Evolutionary conservation across 371 early-diverging fungal species (phyloP).

Genomic region (Apophysomyces trapeziformis): DNA sequence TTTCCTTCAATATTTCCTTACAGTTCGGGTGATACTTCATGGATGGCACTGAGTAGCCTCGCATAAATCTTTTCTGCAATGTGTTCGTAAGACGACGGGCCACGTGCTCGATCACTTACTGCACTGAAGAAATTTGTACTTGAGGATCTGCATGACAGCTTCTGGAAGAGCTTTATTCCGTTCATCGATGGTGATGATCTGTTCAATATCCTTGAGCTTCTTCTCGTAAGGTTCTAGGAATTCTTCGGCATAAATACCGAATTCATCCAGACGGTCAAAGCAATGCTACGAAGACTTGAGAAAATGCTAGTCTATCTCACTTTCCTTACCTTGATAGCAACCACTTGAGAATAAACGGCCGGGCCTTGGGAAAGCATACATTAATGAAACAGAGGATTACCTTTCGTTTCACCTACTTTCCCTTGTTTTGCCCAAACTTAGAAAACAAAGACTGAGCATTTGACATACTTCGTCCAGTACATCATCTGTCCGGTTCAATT

Average conservation of each 20-base stretch:
- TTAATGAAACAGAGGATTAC: no score
- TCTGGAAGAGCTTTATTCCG: constrained; percentile 32
- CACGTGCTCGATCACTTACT: constrained; percentile 30
- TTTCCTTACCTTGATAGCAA: constrained; percentile 73
- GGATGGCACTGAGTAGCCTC: constrained; percentile 39
- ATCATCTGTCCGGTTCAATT: constrained; percentile 69
- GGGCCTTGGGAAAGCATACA: constrained; percentile 40
- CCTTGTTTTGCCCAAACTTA: constrained; percentile 76
- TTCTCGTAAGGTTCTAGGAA: constrained; percentile 41
- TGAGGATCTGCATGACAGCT: constrained; percentile 37
- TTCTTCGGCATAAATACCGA: constrained; percentile 67
- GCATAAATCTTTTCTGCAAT: constrained; percentile 36
- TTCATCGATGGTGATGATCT: constrained; percentile 35
- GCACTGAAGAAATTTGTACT: constrained; percentile 43
- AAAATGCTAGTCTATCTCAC: background rate
- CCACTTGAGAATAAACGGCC: constrained; percentile 79
- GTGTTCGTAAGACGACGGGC: no score
- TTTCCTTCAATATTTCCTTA: constrained; percentile 19
- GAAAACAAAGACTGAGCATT: constrained; percentile 76
- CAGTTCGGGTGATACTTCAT: constrained; percentile 49
- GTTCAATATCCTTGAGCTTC: constrained; percentile 45
- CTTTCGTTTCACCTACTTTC: constrained; percentile 51
- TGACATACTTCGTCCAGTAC: constrained; percentile 79
- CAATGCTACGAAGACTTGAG: constrained; percentile 60
- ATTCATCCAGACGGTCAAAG: constrained; percentile 69